These are phyloP conservation scores for Blastocystis sp. DNA, from an alignment of 352 stramenopile species.

Conservation along the genomic window DNA sequence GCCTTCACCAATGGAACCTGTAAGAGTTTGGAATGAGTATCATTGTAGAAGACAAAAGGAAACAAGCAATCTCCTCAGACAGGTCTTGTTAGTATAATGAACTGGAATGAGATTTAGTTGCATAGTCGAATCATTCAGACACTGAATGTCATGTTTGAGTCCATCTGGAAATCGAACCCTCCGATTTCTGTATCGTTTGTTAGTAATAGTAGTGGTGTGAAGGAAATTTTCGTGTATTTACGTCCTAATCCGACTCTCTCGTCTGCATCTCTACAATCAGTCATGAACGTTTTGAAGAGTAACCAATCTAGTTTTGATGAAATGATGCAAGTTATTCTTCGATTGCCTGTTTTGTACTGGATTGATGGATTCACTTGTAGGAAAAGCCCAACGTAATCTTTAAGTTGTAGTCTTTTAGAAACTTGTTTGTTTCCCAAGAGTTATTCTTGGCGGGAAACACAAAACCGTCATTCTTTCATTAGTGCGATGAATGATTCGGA, in stretches of 20 bases:
- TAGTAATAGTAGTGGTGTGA: background rate
- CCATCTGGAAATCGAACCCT: background rate
- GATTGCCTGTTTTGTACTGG: background rate
- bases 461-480: background rate
- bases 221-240: constrained; percentile 39
- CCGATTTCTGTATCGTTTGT: constrained; percentile 34
- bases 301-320: constrained; percentile 8
- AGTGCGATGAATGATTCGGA: constrained; percentile 4
- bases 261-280: background rate
- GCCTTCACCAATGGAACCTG: background rate
- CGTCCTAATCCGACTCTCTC: background rate
- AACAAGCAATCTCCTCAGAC: background rate
- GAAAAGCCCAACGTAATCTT: constrained; percentile 18
- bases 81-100: background rate
- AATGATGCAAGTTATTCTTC: constrained; percentile 8
- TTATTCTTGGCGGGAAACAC: constrained; percentile 51
- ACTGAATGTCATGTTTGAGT: constrained; percentile 31
- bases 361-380: background rate
- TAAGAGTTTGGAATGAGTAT: too few species aligned
- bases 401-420: background rate
- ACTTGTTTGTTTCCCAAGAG: constrained; percentile 39
- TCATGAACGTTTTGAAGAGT: background rate
- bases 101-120: background rate
- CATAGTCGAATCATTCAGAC: constrained; percentile 22
- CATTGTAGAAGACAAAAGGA: background rate